Conservation (phyloP, 805 yeast species). For the Candida corydali region DNA sequence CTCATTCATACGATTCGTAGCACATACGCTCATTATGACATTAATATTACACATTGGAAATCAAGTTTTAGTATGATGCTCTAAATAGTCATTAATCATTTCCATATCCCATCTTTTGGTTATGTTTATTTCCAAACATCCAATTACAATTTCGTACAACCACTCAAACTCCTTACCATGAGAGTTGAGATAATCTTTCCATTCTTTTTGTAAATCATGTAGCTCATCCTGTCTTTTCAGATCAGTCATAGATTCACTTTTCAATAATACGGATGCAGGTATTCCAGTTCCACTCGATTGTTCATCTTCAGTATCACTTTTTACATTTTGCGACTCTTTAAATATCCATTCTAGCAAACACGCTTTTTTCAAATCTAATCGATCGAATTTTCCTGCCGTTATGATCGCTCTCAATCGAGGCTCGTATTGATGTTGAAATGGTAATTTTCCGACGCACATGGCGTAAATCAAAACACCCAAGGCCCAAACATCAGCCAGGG, state of each 20-base stretch:
- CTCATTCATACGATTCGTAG: too few species aligned
- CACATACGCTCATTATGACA: background rate
- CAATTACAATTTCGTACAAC: constrained; percentile 37
- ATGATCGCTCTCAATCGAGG: constrained; percentile 76
- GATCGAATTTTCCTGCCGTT: constrained; percentile 58
- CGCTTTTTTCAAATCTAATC: constrained; percentile 39
- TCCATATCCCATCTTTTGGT: constrained; percentile 50
- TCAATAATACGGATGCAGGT: constrained; percentile 6
- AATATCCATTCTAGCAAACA: constrained; percentile 29
- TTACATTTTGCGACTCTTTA: constrained; percentile 10
- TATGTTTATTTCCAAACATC: constrained; percentile 52
- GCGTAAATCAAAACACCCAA: constrained; percentile 76
- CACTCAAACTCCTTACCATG: constrained; percentile 20
- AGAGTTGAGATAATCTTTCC: constrained; percentile 10
- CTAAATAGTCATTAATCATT: constrained; percentile 6
- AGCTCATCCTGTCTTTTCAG: constrained; percentile 15
- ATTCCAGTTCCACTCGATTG: too few species aligned
- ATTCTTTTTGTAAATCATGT: constrained; percentile 12
- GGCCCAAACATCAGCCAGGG: constrained; percentile 86
- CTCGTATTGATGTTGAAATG: constrained; percentile 81
- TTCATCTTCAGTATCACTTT: constrained; percentile 2
- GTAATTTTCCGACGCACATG: constrained; percentile 67
- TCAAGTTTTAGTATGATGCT: constrained; percentile 1
- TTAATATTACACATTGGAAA: background rate
- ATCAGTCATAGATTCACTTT: constrained; percentile 16